Evolutionary conservation across 2,329 filamentous ascomycete genomes (phyloP), one percentile per base, ranked within the genome.

Genomic region (Botrytis sinoallii): DNA sequence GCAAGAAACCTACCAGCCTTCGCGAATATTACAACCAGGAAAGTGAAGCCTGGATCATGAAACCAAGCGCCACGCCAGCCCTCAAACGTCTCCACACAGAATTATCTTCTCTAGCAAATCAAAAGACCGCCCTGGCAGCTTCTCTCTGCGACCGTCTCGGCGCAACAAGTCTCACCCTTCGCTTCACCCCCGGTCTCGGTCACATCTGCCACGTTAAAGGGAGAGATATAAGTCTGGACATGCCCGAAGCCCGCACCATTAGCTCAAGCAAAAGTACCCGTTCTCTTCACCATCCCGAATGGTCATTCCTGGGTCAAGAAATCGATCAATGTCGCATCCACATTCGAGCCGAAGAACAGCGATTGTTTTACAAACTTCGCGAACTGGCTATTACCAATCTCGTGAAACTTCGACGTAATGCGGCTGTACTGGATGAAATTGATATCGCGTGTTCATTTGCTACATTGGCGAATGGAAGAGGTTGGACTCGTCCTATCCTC

Each of bases 181-280:
- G 92, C 78, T 98, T 94, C 92, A 94, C 92, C 1, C 92, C 95
- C 0, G 92, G 91, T 22, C 87, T 97, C 2, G 95, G 96, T 14
- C 93, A 99, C 81, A 93, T 97, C 79, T 95, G 93, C 78, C 95
- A 98, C 81, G 88, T 98, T 78, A 96, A 92, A 82, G 94, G 94
- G 48, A 95, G 92, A 81, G 92, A 96, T 78, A 85, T 88, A 14
- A 78, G 74, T 29, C 74, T 78, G 7, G 73, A 75, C 63, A 76
- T 83, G 35, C 78, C 80, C 14, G 74, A 74, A 57, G 66, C 82
- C 35, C 84, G 84, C n/a, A 89, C 86, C 71, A 87, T 98, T 68
- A 92, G 91, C 46, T 91, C 93, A 3, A 95, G 92, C 77, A 96
- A 94, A 77, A 92, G 90, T 18, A 98, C 96, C 0, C 89, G 91